phyloP scores from a whole-genome alignment of 1,284 basidiomycete genomes.

The Trametes pubescens region DNA sequence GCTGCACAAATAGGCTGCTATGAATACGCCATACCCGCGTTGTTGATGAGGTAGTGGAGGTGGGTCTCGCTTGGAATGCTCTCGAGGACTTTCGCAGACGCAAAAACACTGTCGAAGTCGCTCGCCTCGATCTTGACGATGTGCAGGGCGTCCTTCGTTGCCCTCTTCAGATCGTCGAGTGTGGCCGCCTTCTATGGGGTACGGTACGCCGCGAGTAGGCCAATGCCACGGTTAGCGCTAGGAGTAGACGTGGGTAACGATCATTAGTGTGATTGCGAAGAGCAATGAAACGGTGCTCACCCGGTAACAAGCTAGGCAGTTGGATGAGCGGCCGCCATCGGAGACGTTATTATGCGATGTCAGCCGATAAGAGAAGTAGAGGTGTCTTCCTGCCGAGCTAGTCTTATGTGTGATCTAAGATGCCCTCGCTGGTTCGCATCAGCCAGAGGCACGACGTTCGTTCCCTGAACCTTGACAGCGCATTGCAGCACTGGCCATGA shows the following conservation, averaged over 20 bases:
- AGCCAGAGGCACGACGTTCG: no score
- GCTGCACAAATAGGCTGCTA: background rate
- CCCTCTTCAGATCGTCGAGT: slow-evolving; percentile 36
- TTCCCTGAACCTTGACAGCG: no score
- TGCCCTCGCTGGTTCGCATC: no score
- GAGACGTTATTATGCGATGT: no score
- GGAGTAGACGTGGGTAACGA: background rate
- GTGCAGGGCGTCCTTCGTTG: slow-evolving; percentile 41
- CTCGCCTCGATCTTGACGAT: slow-evolving; percentile 46
- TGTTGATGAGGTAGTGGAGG: slow-evolving; percentile 51
- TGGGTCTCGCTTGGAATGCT: slow-evolving; percentile 42
- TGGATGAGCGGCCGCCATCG: background rate
- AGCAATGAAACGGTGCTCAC: background rate
- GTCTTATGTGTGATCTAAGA: no score
- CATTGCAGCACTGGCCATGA: no score
- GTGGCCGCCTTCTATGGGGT: slow-evolving; percentile 42
- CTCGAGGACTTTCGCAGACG: slow-evolving; percentile 35
- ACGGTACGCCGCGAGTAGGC: slow-evolving; percentile 52
- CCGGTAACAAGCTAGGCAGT: background rate
- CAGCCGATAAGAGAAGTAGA: no score
- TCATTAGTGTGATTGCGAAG: background rate
- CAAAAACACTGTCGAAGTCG: slow-evolving; percentile 40
- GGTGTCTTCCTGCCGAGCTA: no score
- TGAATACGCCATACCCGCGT: no score
- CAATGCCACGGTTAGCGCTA: slow-evolving; percentile 41